Evolutionary conservation across 1,284 basidiomycete species (phyloP), one percentile per base, ranked within the genome.

Genomic region (Ceratobasidium theobromae): DNA sequence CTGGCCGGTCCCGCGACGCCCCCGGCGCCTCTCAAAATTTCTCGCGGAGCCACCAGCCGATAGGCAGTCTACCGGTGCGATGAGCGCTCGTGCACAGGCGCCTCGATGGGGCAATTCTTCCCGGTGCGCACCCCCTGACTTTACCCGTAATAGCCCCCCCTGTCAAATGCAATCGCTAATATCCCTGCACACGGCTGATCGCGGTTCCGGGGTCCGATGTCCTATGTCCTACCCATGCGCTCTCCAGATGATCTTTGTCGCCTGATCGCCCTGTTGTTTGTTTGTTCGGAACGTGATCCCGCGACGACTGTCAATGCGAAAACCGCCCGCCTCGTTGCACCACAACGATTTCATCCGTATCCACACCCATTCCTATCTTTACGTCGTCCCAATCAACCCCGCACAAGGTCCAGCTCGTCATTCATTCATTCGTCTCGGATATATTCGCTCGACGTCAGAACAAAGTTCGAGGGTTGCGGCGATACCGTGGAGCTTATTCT

Each of bases 401-500:
- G n/a, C n/a, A n/a, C n/a, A n/a, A n/a, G n/a, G n/a, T n/a, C n/a
- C n/a, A n/a, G n/a, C n/a, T 8, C 35, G 35, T 38, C 35, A 38
- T 38, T 38, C 35, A 38, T 38, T 8, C 16, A 38, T 8, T 8
- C 9, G 16, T 38, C 35, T 38, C 35, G 35, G 35, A 38, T 38
- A 38, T 38, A 38, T 38, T 38, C 35, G 35, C 35, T 38, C 35
- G 16, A 21, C 18, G 8, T 45, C 9, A 45, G 43, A 45, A 45
- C 40, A 55, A 55, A 25, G 23, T 55, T 58, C 30, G 55, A 58
- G 55, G 55, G 55, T 58, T 4, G 35, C 55, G 55, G 55, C 28
- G 41, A 58, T 58, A 48, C 43, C 14, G 4, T 57, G 53, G 53
- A 54, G 33, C 23, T 54, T 54, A 54, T 41, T 54, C 53, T n/a